phyloP scores from a whole-genome alignment of 805 yeast species.

The Ogataea philodendri region DNA sequence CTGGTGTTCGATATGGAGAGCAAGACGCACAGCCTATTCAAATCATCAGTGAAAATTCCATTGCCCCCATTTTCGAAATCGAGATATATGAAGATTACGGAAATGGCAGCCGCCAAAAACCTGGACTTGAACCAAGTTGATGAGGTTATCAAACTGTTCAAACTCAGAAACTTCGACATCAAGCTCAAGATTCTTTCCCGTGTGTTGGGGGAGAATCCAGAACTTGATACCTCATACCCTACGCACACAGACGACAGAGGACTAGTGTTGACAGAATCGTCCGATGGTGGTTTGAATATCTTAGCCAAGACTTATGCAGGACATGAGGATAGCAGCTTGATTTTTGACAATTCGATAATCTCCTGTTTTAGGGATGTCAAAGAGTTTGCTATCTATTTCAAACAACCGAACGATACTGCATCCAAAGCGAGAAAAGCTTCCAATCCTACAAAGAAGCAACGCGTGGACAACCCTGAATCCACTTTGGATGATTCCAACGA shows the following conservation, averaged over 20 bases:
- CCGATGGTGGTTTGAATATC: constrained; percentile 17
- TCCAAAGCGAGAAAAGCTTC: constrained; percentile 11
- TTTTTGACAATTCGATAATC: constrained; percentile 23
- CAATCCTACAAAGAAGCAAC: constrained; percentile 7
- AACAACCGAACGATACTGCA: constrained; percentile 21
- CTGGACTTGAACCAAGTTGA: constrained; percentile 20
- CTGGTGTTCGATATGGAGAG: constrained; percentile 7
- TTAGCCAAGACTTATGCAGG: constrained; percentile 32
- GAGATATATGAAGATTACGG: constrained; percentile 16
- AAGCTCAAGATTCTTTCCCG: constrained; percentile 24
- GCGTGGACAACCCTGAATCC: constrained; percentile 4
- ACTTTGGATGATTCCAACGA: constrained; percentile 1
- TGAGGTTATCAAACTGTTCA: constrained; percentile 24
- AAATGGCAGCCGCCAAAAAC: constrained; percentile 18
- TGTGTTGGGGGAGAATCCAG: constrained; percentile 16
- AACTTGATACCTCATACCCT: constrained; percentile 11
- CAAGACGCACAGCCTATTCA: constrained; percentile 11
- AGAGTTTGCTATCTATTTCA: constrained; percentile 28
- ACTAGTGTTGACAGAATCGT: constrained; percentile 21
- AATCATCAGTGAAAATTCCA: constrained; percentile 19
- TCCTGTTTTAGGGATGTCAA: constrained; percentile 21
- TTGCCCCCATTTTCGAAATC: constrained; percentile 15
- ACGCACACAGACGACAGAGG: constrained; percentile 23
- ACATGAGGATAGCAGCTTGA: constrained; percentile 18
- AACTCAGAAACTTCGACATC: constrained; percentile 24